Evolutionary conservation across 106 monocot genomes (phyloP).

Genomic region (Hemerocallis citrina): DNA sequence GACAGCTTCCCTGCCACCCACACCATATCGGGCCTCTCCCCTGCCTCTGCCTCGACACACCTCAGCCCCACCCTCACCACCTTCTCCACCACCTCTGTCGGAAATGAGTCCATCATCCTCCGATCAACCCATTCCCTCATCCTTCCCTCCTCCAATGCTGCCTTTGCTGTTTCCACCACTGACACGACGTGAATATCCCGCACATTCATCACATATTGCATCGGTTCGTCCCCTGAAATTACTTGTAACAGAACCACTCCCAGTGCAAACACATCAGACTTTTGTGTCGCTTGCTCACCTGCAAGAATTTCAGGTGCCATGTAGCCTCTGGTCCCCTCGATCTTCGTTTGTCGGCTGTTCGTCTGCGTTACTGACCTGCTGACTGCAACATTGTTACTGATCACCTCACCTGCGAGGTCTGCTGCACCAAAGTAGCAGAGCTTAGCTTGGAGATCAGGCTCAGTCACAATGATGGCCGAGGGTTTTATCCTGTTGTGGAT

Average conservation of each 20-base stretch:
- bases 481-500: constrained; percentile 62
- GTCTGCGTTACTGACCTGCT: not conserved
- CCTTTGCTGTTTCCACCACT: constrained; percentile 44
- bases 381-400: not conserved
- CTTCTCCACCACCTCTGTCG: constrained; percentile 54
- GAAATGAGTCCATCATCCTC: constrained; percentile 69
- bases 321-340: constrained; percentile 63
- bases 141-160: constrained; percentile 12
- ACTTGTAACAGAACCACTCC: constrained; percentile 75
- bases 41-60: constrained; percentile 39
- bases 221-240: constrained; percentile 52
- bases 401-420: constrained; percentile 36
- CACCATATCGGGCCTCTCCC: constrained; percentile 42
- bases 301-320: constrained; percentile 64
- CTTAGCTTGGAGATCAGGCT: constrained; percentile 40
- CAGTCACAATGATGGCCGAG: constrained; percentile 55
- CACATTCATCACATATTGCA: constrained; percentile 18
- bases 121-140: constrained; percentile 62
- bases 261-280: constrained; percentile 64
- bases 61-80: constrained; percentile 35
- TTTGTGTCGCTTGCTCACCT: constrained; percentile 26
- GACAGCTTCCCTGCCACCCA: constrained; percentile 62
- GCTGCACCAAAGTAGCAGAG: constrained; percentile 62
- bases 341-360: constrained; percentile 19
- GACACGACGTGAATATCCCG: constrained; percentile 22